Evolutionary conservation across 2,329 filamentous ascomycete species (phyloP), one percentile per base, ranked within the genome.

Genomic region (Metarhizium sp.): DNA sequence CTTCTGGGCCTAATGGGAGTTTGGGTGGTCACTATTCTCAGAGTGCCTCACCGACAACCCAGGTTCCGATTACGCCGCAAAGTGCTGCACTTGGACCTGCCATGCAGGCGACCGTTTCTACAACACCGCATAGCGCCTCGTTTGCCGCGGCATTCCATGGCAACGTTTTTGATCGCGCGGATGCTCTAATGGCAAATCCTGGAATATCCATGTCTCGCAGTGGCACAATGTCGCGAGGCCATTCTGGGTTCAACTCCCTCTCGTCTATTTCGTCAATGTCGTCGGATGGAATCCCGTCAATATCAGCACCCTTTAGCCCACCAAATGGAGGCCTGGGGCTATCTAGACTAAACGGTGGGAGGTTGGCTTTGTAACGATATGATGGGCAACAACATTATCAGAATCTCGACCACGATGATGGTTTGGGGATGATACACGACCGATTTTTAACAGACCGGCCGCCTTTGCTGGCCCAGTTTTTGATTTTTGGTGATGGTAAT

Each of bases 41-140:
- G 18, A 60, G 61, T 45, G 61, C 64, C 55, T 69, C 67, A 20
- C 65, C 61, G 60, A 55, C 66, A 58, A 32, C 52, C 25, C 64
- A 67, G 54, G 66, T 75, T 42, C 91, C 92, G 8, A 90, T 94
- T 64, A 96, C 92, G 1, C 92, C 92, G 7, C 80, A 96, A 59
- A 94, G 89, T 63, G 92, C 91, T 16, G 92, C 92, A 1, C 77
- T 96, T 5, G 92, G 92, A 0, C 90, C 92, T 6, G 92, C 92
- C 20, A 89, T 91, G 54, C 91, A 95, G 70, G 91, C 92, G 1
- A 96, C 90, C 0, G 86, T 96, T 11, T 88, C 90, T 4, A 88
- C 81, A 2, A 89, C 84, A 0, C 83, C 84, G 10, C 77, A 82
- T 64, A 81, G 75, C 57, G 77, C 73, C 2, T 80, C 79, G 0